A percentile compares a stretch with the other conserved stretches of the same genome.
phyloP scores from a whole-genome alignment of 2,329 filamentous ascomycete genomes.

The Nannizziopsis arthrosporioides region DNA sequence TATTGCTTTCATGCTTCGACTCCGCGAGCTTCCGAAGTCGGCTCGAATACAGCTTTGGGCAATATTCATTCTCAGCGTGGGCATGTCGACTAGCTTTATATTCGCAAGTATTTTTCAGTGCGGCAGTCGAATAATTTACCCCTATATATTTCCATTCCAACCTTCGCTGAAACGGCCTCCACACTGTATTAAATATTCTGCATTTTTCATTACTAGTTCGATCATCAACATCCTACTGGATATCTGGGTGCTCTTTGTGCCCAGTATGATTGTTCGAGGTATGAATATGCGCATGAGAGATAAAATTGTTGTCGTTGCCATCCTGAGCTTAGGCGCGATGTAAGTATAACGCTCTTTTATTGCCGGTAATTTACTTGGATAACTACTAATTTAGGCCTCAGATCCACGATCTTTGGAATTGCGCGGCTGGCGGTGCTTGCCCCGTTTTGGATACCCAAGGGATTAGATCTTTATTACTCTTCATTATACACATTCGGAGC shows the following conservation, averaged over 20 bases:
- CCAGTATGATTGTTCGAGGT: constrained; percentile 11
- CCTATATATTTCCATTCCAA: constrained; percentile 21
- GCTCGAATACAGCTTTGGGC: constrained; percentile 7
- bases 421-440: constrained; percentile 1
- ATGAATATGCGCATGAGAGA: constrained; percentile 13
- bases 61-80: constrained; percentile 23
- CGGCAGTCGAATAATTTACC: constrained; percentile 26
- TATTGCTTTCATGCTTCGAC: constrained; percentile 12
- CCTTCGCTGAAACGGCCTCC: background rate
- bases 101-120: constrained; percentile 34
- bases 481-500: constrained; percentile 8
- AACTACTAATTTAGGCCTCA: background rate
- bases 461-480: background rate
- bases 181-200: constrained; percentile 24
- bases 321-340: constrained; percentile 11
- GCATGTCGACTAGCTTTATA: constrained; percentile 29
- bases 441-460: background rate
- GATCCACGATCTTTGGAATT: constrained; percentile 6
- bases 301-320: constrained; percentile 11
- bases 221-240: constrained; percentile 35
- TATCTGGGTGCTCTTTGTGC: constrained; percentile 23
- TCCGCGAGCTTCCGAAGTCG: constrained; percentile 8
- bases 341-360: background rate
- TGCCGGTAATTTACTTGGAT: too few relatives aligned
- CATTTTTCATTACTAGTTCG: constrained; percentile 28